Conservation (phyloP, 139 green algal genomes). For the Chlorokybus atmophyticus region DNA sequence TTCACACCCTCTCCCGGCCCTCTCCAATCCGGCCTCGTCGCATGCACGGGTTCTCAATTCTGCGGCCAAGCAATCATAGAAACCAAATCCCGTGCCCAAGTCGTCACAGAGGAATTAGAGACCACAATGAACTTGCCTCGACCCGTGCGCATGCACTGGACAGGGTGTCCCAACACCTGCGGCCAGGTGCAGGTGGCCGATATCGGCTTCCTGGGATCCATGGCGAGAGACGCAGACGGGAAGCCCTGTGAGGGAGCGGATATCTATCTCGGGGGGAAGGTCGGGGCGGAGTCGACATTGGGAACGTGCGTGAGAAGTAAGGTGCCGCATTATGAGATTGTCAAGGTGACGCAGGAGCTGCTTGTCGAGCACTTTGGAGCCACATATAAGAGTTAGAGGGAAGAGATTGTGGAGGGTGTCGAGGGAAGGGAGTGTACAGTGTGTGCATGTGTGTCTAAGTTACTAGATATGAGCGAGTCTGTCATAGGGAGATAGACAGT, state of each 20-base stretch:
- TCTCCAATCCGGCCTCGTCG: conserved; percentile 29
- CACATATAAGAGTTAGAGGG: conserved; percentile 12
- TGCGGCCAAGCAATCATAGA: conserved; percentile 89
- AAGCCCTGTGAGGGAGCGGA: conserved; percentile 83
- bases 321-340: conserved; percentile 46
- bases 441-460: no score
- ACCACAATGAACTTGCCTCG: conserved; percentile 59
- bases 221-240: conserved; percentile 36
- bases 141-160: conserved; percentile 89
- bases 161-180: conserved; percentile 95
- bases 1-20: conserved; percentile 42
- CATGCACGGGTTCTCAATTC: conserved; percentile 93
- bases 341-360: conserved; percentile 60
- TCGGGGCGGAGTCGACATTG: conserved; percentile 42
- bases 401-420: no score
- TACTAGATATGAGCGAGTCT: no score
- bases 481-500: no score
- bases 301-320: conserved; percentile 13
- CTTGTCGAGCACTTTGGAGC: conserved; percentile 72
- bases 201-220: conserved; percentile 82
- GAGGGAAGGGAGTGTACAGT: no score
- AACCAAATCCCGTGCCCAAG: conserved; percentile 66
- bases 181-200: conserved; percentile 82
- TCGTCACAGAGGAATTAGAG: conserved; percentile 69
- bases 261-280: conserved; percentile 66